These are phyloP conservation scores for Trichoderma atrobrunneum DNA, from an alignment of 2,329 filamentous ascomycete genomes.

Conservation along the genomic window DNA sequence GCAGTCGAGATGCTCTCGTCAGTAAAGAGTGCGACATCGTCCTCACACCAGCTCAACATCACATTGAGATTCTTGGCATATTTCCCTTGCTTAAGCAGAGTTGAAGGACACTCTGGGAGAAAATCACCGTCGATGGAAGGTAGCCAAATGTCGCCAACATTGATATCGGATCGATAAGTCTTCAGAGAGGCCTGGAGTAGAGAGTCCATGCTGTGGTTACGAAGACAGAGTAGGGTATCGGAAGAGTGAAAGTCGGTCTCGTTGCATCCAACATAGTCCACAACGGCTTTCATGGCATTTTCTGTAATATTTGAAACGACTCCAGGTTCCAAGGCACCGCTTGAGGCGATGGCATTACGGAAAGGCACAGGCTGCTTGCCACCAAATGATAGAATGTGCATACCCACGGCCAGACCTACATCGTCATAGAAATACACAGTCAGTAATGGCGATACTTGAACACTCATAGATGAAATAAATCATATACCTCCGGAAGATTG, in stretches of 20 bases:
- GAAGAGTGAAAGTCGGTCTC: slow-evolving; percentile 38
- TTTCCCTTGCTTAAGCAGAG: slow-evolving; percentile 53
- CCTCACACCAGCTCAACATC: slow-evolving; percentile 53
- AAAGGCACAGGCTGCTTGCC: slow-evolving; percentile 43
- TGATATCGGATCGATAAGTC: slow-evolving; percentile 41
- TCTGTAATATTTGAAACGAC: slow-evolving; percentile 48
- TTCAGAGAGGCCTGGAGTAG: slow-evolving; percentile 44
- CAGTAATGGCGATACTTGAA: not conserved
- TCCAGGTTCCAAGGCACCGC: slow-evolving; percentile 46
- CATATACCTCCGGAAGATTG: slow-evolving; percentile 32
- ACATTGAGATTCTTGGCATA: slow-evolving; percentile 61
- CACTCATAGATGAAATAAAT: not conserved
- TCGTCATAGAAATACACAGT: not conserved
- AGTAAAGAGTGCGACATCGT: slow-evolving; percentile 45
- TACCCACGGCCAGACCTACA: slow-evolving; percentile 40
- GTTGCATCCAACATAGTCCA: slow-evolving; percentile 44
- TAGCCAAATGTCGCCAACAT: slow-evolving; percentile 51
- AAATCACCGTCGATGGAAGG: slow-evolving; percentile 45
- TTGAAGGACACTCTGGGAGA: slow-evolving; percentile 42
- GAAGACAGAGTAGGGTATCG: slow-evolving; percentile 47
- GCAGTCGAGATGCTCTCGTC: slow-evolving; percentile 38
- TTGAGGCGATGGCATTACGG: slow-evolving; percentile 45
- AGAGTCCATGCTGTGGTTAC: slow-evolving; percentile 39
- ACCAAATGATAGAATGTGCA: slow-evolving; percentile 50
- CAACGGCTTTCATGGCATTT: slow-evolving; percentile 44